Conservation (phyloP, 2,329 filamentous ascomycete species). For the Botryotinia calthae region DNA sequence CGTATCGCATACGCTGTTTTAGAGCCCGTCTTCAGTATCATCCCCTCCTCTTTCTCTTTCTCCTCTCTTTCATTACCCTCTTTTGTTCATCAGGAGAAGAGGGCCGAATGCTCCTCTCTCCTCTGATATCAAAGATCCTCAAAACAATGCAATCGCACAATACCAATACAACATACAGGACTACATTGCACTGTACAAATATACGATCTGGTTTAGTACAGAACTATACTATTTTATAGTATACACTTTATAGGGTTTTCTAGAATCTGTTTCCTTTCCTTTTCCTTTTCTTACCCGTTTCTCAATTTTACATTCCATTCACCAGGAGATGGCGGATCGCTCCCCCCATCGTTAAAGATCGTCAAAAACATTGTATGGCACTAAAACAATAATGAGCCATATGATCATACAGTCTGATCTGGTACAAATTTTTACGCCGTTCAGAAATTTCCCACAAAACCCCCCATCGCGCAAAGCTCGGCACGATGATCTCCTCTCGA, state of each 20-base stretch:
- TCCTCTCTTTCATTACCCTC: neutral
- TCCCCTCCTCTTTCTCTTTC: neutral
- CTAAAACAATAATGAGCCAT: neutral
- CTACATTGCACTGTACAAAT: neutral
- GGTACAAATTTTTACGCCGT: neutral
- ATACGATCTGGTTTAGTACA: neutral
- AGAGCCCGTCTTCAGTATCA: neutral
- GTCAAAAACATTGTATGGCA: neutral
- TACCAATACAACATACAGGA: neutral
- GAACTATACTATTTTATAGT: neutral
- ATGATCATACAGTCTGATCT: neutral
- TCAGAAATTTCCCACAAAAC: neutral
- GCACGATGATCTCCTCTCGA: neutral
- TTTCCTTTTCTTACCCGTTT: neutral
- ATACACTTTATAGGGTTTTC: too few species aligned
- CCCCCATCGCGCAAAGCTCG: neutral
- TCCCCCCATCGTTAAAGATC: neutral
- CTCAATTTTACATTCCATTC: neutral
- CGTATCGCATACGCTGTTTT: neutral
- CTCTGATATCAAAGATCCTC: neutral
- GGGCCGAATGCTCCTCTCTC: neutral
- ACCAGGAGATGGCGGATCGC: neutral
- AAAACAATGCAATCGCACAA: neutral
- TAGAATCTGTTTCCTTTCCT: neutral
- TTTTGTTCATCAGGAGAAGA: neutral